These are phyloP conservation scores for Isochrysis galbana DNA, from an alignment of 78 protist species.

Conservation along the genomic window DNA sequence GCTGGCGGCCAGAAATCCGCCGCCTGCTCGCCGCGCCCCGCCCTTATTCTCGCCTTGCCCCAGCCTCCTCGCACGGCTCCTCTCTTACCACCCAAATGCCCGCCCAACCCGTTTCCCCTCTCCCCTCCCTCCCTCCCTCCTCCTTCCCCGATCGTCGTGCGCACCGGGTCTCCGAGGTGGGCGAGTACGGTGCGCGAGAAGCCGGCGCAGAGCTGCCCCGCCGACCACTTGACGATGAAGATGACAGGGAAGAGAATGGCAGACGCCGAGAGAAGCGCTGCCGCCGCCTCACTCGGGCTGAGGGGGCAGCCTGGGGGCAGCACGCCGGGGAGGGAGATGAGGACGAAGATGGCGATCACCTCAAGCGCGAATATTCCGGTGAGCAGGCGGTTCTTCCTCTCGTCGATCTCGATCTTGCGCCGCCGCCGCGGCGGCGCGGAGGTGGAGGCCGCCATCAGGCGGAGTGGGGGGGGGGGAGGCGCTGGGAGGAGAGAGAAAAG, in stretches of 20 bases:
- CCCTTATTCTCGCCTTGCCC: too few species aligned
- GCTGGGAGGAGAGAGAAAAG: too few species aligned
- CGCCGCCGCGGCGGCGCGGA: too few species aligned
- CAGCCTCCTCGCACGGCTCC: too few species aligned
- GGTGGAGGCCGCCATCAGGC: too few species aligned
- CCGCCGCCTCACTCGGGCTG: background rate
- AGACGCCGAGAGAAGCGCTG: background rate
- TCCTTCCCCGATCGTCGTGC: too few species aligned
- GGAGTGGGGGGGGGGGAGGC: too few species aligned
- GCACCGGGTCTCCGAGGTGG: background rate
- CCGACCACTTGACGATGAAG: background rate
- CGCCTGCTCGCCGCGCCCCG: too few species aligned
- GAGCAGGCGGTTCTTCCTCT: background rate
- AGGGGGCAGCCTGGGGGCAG: background rate
- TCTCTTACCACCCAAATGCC: too few species aligned
- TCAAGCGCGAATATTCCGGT: background rate
- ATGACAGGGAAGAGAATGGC: background rate
- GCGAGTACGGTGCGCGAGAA: background rate
- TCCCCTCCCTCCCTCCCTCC: too few species aligned
- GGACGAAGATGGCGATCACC: background rate
- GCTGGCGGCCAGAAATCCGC: too few species aligned
- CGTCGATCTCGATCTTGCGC: background rate
- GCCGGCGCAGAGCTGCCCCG: background rate
- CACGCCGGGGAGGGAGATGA: background rate
- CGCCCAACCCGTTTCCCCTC: too few species aligned